phyloP scores from a whole-genome alignment of 371 early-diverging fungal species.

The Blakeslea trispora region DNA sequence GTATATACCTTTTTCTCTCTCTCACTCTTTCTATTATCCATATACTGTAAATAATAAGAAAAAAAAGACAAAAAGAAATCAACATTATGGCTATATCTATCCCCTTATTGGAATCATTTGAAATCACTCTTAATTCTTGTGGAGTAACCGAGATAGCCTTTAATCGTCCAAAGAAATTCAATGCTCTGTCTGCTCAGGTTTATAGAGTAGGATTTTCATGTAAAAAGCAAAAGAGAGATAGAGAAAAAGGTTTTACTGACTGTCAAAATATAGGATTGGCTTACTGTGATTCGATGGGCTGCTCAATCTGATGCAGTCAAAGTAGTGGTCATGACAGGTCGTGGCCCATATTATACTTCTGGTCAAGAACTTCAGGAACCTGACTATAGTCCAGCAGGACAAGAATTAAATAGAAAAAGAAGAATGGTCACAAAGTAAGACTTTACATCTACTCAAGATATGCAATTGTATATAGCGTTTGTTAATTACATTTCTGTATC shows the following conservation, averaged over 20 bases:
- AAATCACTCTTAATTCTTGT: constrained; percentile 48
- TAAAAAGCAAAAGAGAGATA: no score
- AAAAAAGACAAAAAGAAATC: no score
- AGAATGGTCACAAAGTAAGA: constrained; percentile 24
- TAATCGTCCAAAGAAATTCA: constrained; percentile 66
- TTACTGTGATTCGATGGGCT: constrained; percentile 59
- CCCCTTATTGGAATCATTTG: constrained; percentile 55
- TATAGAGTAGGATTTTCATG: constrained; percentile 43
- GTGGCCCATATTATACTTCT: constrained; percentile 67
- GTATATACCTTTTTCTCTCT: not conserved
- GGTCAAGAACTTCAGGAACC: constrained; percentile 62
- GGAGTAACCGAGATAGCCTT: constrained; percentile 70
- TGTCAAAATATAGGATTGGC: constrained; percentile 54
- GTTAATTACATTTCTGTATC: not conserved
- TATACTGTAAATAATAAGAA: no score
- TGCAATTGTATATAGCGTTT: no score
- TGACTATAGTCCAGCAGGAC: constrained; percentile 36
- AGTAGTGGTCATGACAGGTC: constrained; percentile 67
- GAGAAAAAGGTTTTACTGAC: not conserved
- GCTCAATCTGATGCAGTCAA: constrained; percentile 52
- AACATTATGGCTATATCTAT: constrained; percentile 25
- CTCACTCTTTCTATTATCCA: no score
- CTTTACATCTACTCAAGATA: no score
- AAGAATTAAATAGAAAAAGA: constrained; percentile 26
- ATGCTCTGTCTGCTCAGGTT: constrained; percentile 62